These are phyloP conservation scores for Xylariaceae sp. DNA, from an alignment of 2,329 filamentous ascomycete species.

Conservation along the genomic window DNA sequence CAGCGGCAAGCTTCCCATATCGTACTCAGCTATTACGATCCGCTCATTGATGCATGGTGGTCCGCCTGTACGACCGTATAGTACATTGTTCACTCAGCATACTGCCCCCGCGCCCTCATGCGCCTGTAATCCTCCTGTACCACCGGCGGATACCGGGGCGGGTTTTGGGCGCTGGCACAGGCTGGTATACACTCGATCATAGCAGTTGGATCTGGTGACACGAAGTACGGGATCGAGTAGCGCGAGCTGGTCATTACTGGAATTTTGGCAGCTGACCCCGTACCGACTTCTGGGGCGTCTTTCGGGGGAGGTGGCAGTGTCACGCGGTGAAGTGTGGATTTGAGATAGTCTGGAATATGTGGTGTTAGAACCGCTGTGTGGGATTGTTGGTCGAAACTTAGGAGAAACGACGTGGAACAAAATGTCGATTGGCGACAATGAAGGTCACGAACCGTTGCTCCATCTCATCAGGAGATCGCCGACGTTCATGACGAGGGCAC, in stretches of 20 bases:
- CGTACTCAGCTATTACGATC: too few species aligned
- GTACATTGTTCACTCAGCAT: too few species aligned
- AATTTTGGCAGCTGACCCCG: conserved; percentile 27
- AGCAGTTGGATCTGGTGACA: conserved; percentile 45
- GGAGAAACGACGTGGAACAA: not conserved
- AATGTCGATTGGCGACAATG: not conserved
- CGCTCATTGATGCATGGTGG: too few species aligned
- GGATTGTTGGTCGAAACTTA: too few species aligned
- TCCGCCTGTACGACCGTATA: too few species aligned
- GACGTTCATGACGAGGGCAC: conserved; percentile 37
- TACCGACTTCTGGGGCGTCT: conserved; percentile 8
- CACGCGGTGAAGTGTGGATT: conserved; percentile 52
- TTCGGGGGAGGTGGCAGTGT: conserved; percentile 40
- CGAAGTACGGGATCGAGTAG: conserved; percentile 60
- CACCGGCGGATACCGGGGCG: conserved; percentile 47
- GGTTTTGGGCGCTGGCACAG: conserved; percentile 39
- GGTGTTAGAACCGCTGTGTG: conserved; percentile 8
- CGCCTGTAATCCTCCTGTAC: conserved; percentile 26
- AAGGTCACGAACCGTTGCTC: conserved; percentile 34
- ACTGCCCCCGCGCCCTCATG: too few species aligned
- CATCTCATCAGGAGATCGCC: conserved; percentile 38
- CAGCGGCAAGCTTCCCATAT: too few species aligned
- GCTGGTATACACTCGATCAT: conserved; percentile 50
- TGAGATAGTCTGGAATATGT: conserved; percentile 38
- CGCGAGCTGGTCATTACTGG: conserved; percentile 44